A percentile compares a stretch with the other conserved stretches of the same genome.
Evolutionary conservation across 805 yeast species (phyloP).

Genomic region (Lipomyces starkeyi): DNA sequence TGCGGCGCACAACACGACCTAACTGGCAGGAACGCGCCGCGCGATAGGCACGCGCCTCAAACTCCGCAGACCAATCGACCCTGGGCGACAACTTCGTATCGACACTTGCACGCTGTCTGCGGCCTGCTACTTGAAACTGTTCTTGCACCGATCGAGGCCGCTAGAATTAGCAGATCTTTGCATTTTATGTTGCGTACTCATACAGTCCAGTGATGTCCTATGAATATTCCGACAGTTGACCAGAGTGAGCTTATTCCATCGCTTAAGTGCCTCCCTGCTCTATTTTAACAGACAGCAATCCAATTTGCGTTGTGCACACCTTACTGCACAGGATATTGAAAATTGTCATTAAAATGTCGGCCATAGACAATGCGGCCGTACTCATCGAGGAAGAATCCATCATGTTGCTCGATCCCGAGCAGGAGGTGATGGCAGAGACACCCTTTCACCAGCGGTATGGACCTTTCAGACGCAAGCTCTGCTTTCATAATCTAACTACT

Average conservation of each 20-base stretch:
- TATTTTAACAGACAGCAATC: background rate
- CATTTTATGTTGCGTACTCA: background rate
- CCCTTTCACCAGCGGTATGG: slow-evolving; percentile 23
- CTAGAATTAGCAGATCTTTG: background rate
- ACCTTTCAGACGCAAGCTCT: background rate
- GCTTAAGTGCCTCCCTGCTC: background rate
- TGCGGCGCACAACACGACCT: no score
- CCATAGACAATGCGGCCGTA: slow-evolving; percentile 21
- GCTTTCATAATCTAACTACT: background rate
- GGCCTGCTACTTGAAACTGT: background rate
- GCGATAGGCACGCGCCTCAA: no score
- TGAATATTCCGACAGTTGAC: background rate
- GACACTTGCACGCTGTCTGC: background rate
- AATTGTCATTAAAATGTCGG: background rate
- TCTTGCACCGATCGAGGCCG: background rate
- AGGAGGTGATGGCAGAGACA: slow-evolving; percentile 20
- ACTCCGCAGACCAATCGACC: no score
- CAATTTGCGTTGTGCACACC: background rate
- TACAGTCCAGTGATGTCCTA: background rate
- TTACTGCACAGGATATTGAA: background rate
- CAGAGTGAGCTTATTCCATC: background rate
- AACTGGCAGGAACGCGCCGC: no score
- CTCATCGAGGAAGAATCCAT: slow-evolving; percentile 25
- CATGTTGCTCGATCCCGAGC: slow-evolving; percentile 19
- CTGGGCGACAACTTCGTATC: no score